phyloP scores from a whole-genome alignment of 2,329 filamentous ascomycete genomes.

The Herpotrichia juniperi region DNA sequence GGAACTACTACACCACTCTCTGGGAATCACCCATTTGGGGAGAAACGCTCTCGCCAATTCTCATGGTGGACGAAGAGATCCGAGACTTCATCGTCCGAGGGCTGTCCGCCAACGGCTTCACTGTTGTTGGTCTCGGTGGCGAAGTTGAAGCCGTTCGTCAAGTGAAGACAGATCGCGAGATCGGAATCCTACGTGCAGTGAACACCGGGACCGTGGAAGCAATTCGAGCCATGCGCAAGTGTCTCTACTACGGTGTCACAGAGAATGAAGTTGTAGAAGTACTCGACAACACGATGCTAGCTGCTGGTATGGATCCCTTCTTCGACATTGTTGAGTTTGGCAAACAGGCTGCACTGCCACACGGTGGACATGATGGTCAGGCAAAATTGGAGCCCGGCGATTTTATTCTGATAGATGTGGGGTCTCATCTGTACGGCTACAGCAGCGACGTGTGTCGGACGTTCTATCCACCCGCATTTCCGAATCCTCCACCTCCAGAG shows the following conservation, averaged over 20 bases:
- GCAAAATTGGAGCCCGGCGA: slow-evolving; percentile 60
- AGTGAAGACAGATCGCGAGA: slow-evolving; percentile 61
- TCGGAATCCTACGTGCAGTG: slow-evolving; percentile 64
- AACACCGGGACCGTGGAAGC: slow-evolving; percentile 69
- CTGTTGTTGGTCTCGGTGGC: slow-evolving; percentile 60
- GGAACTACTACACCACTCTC: slow-evolving; percentile 66
- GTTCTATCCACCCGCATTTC: slow-evolving; percentile 55
- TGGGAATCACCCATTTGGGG: slow-evolving; percentile 47
- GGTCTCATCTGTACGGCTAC: slow-evolving; percentile 66
- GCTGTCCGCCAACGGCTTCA: slow-evolving; percentile 59
- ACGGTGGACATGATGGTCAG: slow-evolving; percentile 58
- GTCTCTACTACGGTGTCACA: slow-evolving; percentile 62
- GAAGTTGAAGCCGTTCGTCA: slow-evolving; percentile 65
- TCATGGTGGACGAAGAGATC: slow-evolving; percentile 72
- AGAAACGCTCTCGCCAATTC: slow-evolving; percentile 35
- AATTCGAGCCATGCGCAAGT: slow-evolving; percentile 62
- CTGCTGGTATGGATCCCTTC: slow-evolving; percentile 62
- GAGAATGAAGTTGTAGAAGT: slow-evolving; percentile 64
- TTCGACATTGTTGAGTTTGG: slow-evolving; percentile 70
- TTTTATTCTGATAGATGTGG: slow-evolving; percentile 68
- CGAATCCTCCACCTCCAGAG: slow-evolving; percentile 16
- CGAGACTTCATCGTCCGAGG: slow-evolving; percentile 68
- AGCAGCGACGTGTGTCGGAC: slow-evolving; percentile 69
- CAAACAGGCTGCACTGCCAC: slow-evolving; percentile 59
- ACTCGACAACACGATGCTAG: slow-evolving; percentile 61